Evolutionary conservation across 2,329 filamentous ascomycete species (phyloP).

Genomic region (Aspergillus carbonarius): DNA sequence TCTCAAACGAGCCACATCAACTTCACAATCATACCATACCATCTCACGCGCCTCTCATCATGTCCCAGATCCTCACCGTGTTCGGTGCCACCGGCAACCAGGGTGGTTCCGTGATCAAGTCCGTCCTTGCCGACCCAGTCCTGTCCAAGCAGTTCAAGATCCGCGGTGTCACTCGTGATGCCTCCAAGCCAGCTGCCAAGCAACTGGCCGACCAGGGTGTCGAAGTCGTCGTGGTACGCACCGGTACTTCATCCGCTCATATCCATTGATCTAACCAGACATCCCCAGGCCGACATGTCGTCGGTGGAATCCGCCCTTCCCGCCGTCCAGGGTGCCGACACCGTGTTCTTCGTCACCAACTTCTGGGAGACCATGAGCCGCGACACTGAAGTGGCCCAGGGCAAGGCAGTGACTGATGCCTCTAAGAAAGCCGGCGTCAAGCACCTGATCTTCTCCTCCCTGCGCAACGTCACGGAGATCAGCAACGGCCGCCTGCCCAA

Average conservation of each 20-base stretch:
- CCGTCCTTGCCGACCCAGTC: constrained; percentile 46
- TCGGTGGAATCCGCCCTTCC: constrained; percentile 39
- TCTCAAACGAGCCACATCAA: no score
- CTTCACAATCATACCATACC: not conserved
- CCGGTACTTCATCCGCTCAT: not conserved
- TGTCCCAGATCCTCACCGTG: constrained; percentile 37
- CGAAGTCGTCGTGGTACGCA: constrained; percentile 34
- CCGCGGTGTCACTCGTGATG: constrained; percentile 53
- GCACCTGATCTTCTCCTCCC: constrained; percentile 45
- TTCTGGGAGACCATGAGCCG: constrained; percentile 34
- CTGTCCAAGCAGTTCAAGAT: constrained; percentile 51
- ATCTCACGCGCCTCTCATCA: not conserved
- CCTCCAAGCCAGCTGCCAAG: constrained; percentile 30
- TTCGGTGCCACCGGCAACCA: constrained; percentile 57
- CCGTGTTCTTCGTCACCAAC: constrained; percentile 52
- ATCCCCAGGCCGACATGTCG: constrained; percentile 40
- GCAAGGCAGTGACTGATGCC: constrained; percentile 41
- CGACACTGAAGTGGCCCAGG: constrained; percentile 31
- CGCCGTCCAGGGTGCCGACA: constrained; percentile 48
- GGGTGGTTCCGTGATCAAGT: constrained; percentile 49
- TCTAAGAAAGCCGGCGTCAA: constrained; percentile 36
- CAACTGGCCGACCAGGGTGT: constrained; percentile 31
- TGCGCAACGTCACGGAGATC: constrained; percentile 32
- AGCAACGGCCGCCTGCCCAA: constrained; percentile 36
- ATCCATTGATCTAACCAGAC: not conserved